Evolutionary conservation across 352 stramenopile genomes (phyloP), one percentile per base, ranked within the genome.

Genomic region (Peronospora destructor): DNA sequence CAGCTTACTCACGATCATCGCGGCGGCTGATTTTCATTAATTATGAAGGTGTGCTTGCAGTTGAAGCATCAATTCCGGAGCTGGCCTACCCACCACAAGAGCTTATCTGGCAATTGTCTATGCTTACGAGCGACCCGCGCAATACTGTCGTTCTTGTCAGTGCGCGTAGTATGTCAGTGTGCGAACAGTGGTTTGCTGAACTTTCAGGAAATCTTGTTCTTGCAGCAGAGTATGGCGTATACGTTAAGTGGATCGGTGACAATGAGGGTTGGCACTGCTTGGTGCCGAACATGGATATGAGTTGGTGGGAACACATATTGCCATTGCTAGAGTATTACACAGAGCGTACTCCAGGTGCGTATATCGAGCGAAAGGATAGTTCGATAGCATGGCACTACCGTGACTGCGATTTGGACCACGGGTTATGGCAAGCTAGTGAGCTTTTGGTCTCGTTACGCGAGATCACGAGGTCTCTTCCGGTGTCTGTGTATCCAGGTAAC

Each of bases 301-400:
- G 50, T 10, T 92, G 81, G 81, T 88, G 75, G 78, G 73, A 88
- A 40, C 68, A 87, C 44, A 78, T 92, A 0, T 48, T 87, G 7
- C 81, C 81, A 9, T 46, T 90, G 47, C 66, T 92, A 11, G 76
- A 90, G 29, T 89, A 89, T 49, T 92, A 89, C 56, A 89, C 81
- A 1, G 83, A 91, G 50, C 78, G 80, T 6, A 94, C 83, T 6
- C 83, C 83, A 30, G 83, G 83, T 11, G 73, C 76, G 6, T 91
- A 87, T 43, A 91, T 94, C 19, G 83, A 94, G 53, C 68, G 70
- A 7, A 94, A 94, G 25, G 79, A 89, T 34, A 87, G 76, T 48
- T 94, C 83, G 6, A 66, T 95, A 14, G 80, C 85, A 14, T 96
- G 87, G 87, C 85, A 96, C 58, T 96, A 96, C 56, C 74, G 76